Evolutionary conservation across 805 yeast species (phyloP), one percentile per base, ranked within the genome.

Genomic region (Diddensiella caesifluorescens): DNA sequence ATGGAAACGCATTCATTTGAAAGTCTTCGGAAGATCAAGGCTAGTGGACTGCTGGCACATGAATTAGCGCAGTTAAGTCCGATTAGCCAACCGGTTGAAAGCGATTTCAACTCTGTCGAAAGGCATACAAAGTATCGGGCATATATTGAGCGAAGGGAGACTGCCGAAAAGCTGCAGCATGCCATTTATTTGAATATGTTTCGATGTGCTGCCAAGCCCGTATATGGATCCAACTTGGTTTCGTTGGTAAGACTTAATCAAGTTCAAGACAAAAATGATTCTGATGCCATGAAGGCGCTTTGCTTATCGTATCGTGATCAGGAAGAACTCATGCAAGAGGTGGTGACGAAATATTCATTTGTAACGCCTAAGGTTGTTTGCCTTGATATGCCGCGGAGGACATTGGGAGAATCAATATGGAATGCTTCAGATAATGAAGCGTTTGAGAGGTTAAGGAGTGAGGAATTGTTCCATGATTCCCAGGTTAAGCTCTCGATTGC

Each of bases 401-500:
- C 47, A 9, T 48, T 55, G 1, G 63, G 61, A 2, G 21, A 33
- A 2, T 12, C 16, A 4, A 33, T 39, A 18, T 16, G 19, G 3
- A 26, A 37, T 26, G 20, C 30, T 7, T 36, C 15, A 23, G 38
- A 22, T 5, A 39, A 16, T 10, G 19, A 18, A 4, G 20, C 28
- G 27, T 26, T 46, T 5, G 38, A 32, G 19, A 12, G 13, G 9
- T 38, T 23, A 15, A 12, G 46, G 19, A 13, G 32, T 29, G 42
- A 42, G 31, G 34, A 37, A n/a, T 84, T 78, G 10, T 80, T 87
- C 65, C 95, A 87, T 58, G 79, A 80, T 46, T 65, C 90, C 1
- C 97, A 90, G 61, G 83, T 87, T 12, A 84, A 87, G 53, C 65
- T 87, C 35, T 81, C 96, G 0, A 86, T 92, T 53, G 96, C 95